phyloP scores from a whole-genome alignment of 2,329 filamentous ascomycete genomes.

The Stylonectria norvegica region DNA sequence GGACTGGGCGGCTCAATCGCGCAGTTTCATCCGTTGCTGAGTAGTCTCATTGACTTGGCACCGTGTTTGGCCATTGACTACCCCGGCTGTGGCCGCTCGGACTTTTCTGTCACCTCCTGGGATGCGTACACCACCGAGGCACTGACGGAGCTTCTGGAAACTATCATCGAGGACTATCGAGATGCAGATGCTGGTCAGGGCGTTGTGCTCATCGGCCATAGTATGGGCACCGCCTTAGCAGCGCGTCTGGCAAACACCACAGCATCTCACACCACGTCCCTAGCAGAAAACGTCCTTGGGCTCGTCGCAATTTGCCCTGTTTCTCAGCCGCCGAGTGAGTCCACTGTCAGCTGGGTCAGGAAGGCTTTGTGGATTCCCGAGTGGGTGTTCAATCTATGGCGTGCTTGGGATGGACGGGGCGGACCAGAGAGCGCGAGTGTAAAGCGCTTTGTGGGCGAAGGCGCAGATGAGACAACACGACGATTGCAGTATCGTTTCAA shows the following conservation, averaged over 20 bases:
- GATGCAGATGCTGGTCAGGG: constrained; percentile 63
- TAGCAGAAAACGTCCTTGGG: constrained; percentile 67
- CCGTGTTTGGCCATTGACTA: constrained; percentile 82
- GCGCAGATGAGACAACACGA: constrained; percentile 63
- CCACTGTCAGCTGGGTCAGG: constrained; percentile 42
- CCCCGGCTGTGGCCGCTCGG: constrained; percentile 82
- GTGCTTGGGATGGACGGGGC: constrained; percentile 74
- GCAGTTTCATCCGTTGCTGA: constrained; percentile 80
- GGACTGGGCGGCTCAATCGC: constrained; percentile 88
- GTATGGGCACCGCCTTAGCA: constrained; percentile 80
- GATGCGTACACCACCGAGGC: constrained; percentile 76
- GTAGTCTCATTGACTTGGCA: constrained; percentile 76
- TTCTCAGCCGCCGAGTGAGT: constrained; percentile 57
- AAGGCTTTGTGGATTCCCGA: constrained; percentile 66
- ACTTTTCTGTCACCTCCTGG: constrained; percentile 67
- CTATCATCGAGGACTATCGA: constrained; percentile 70
- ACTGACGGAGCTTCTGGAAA: constrained; percentile 70
- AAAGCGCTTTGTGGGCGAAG: constrained; percentile 66
- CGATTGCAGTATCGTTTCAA: constrained; percentile 73
- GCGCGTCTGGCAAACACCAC: constrained; percentile 59
- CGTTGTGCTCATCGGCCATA: constrained; percentile 81
- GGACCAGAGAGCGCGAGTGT: constrained; percentile 78
- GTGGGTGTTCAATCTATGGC: constrained; percentile 71
- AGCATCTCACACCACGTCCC: constrained; percentile 42
- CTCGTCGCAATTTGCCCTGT: constrained; percentile 79